These are phyloP conservation scores for Oryza glumipatula DNA, from an alignment of 176 grass and related monocot species.

Conservation along the genomic window DNA sequence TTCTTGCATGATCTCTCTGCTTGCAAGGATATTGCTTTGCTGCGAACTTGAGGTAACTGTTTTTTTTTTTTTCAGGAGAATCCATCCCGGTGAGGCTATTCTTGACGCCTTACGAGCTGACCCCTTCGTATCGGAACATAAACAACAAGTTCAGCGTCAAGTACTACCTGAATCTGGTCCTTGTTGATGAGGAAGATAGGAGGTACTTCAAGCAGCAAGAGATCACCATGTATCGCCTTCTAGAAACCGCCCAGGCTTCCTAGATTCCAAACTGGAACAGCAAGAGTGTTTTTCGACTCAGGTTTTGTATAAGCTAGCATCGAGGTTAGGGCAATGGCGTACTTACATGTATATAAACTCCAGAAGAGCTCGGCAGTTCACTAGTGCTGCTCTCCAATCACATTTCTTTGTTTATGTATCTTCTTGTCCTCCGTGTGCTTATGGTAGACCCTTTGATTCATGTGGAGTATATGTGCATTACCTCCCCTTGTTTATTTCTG, in stretches of 20 bases:
- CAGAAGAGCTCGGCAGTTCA: neutral
- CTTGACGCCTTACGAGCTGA: conserved; percentile 60
- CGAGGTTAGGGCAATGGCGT: conserved; percentile 13
- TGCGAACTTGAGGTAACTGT: neutral
- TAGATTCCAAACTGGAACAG: neutral
- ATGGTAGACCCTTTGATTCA: no score
- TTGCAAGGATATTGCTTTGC: neutral
- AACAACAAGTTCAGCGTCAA: conserved; percentile 97
- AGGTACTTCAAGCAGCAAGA: conserved; percentile 98
- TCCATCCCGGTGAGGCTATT: conserved; percentile 86
- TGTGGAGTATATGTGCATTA: no score
- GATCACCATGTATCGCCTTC: conserved; percentile 70
- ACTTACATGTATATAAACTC: conserved; percentile 42
- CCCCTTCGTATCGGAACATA: conserved; percentile 65
- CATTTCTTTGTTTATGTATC: conserved; percentile 6
- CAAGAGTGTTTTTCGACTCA: conserved; percentile 1
- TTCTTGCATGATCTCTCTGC: conserved; percentile 4
- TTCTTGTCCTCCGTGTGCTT: neutral
- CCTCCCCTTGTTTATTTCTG: no score
- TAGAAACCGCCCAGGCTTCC: conserved; percentile 40
- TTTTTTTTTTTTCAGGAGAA: conserved; percentile 38
- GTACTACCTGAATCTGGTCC: conserved; percentile 92
- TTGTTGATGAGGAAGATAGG: conserved; percentile 90
- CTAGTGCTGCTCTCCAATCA: neutral
- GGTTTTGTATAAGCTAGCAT: conserved; percentile 28